phyloP scores from a whole-genome alignment of 2,329 filamentous ascomycete genomes.

The Hymenoscyphus salicellus region DNA sequence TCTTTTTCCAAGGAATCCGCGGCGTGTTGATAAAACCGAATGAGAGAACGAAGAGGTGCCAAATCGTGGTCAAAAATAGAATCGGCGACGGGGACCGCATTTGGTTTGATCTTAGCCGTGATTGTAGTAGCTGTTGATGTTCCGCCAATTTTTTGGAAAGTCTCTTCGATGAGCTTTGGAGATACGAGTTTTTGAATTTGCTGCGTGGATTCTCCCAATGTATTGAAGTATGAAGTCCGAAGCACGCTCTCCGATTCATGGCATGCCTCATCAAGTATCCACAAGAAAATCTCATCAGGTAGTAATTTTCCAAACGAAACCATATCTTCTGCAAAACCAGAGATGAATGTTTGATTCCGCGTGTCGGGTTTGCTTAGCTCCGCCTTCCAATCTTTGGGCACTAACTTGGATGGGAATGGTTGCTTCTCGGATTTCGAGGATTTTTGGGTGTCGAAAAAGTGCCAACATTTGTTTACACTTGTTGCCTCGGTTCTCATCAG shows the following conservation, averaged over 20 bases:
- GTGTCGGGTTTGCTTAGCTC: conserved; percentile 46
- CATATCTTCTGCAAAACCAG: conserved; percentile 59
- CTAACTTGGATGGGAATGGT: conserved; percentile 27
- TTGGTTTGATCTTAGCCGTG: conserved; percentile 23
- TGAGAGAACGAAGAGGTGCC: conserved; percentile 26
- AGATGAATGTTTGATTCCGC: conserved; percentile 58
- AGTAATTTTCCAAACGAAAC: conserved; percentile 45
- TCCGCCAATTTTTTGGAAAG: conserved; percentile 61
- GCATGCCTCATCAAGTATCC: conserved; percentile 61
- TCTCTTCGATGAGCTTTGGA: conserved; percentile 43
- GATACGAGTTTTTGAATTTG: conserved; percentile 41
- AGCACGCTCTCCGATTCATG: conserved; percentile 54
- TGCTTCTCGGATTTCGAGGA: conserved; percentile 18
- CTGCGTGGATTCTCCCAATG: conserved; percentile 42
- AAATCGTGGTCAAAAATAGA: conserved; percentile 23
- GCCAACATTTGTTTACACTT: conserved; percentile 50
- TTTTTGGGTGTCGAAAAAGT: conserved; percentile 49
- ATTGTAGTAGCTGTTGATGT: conserved; percentile 43
- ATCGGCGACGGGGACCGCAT: conserved; percentile 25
- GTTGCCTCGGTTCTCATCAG: conserved; percentile 60
- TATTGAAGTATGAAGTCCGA: conserved; percentile 57
- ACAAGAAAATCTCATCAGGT: conserved; percentile 63
- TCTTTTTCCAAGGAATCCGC: conserved; percentile 31
- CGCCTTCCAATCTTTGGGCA: conserved; percentile 26
- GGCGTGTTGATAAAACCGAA: conserved; percentile 25